A percentile compares a stretch with the other conserved stretches of the same genome.
Evolutionary conservation across 805 yeast genomes (phyloP).

Genomic region (Ogataea henricii): DNA sequence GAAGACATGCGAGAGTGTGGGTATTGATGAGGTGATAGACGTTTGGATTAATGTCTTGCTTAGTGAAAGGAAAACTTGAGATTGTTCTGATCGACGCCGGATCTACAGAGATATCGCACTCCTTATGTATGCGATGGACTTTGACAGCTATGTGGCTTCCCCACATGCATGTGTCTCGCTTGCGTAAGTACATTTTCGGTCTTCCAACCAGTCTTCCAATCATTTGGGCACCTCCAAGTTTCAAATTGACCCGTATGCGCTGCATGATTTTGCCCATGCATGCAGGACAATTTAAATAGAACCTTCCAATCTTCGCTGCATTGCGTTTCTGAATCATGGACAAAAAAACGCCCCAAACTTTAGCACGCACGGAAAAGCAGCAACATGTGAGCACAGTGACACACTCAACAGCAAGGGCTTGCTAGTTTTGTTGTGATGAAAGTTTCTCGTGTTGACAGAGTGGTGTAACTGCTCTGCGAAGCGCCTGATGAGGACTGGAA

Average conservation of each 20-base stretch:
- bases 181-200: not conserved
- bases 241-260: not conserved
- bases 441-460: too few species aligned
- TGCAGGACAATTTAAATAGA: not conserved
- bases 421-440: too few species aligned
- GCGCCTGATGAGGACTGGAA: too few species aligned
- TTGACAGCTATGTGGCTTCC: not conserved
- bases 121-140: conserved; percentile 1
- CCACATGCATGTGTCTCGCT: conserved; percentile 6
- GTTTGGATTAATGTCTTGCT: too few species aligned
- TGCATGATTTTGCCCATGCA: not conserved
- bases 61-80: too few species aligned
- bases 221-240: not conserved
- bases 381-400: not conserved
- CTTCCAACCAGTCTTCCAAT: conserved; percentile 1
- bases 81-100: too few species aligned
- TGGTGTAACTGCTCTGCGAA: too few species aligned
- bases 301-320: conserved; percentile 4
- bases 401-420: not conserved
- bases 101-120: conserved; percentile 1
- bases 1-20: too few species aligned
- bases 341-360: not conserved
- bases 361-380: not conserved
- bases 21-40: not conserved
- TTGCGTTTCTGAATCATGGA: not conserved